Conservation (phyloP, 1,139 yeast species). For the Saccharomyces hybrid region DNA sequence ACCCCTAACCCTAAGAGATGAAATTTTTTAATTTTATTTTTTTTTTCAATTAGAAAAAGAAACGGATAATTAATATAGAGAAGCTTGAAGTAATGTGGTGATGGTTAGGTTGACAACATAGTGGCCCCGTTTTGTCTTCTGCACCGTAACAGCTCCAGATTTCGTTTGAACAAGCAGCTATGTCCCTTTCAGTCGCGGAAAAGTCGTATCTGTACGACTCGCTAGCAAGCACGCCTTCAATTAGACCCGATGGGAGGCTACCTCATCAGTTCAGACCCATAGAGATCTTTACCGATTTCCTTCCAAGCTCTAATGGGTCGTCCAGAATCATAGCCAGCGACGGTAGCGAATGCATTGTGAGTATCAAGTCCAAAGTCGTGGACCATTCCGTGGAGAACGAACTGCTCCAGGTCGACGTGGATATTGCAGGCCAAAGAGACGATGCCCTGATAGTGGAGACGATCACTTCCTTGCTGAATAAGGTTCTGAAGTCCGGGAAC, state of each 20-base stretch:
- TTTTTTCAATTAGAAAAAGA: neutral
- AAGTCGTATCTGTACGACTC: constrained; percentile 74
- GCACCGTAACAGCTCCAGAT: neutral
- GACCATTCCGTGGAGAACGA: constrained; percentile 36
- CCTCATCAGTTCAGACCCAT: constrained; percentile 73
- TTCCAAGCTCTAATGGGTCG: constrained; percentile 87
- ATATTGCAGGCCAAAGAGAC: constrained; percentile 62
- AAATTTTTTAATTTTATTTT: neutral
- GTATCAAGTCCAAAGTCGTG: constrained; percentile 82
- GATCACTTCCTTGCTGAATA: constrained; percentile 44
- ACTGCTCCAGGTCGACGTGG: constrained; percentile 68
- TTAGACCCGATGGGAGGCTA: constrained; percentile 77
- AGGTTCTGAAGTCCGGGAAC: constrained; percentile 28
- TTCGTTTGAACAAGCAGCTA: constrained; percentile 17
- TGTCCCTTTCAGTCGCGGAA: constrained; percentile 81
- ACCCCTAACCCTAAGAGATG: neutral
- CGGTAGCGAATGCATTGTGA: constrained; percentile 88
- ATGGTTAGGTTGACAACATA: neutral
- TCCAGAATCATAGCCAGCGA: constrained; percentile 78
- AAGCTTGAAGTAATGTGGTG: neutral
- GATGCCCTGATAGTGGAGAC: constrained; percentile 58
- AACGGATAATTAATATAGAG: neutral
- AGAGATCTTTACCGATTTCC: constrained; percentile 70
- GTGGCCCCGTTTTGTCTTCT: neutral
- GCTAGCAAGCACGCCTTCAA: constrained; percentile 50